A percentile compares a stretch with the other conserved stretches of the same genome.
phyloP scores from a whole-genome alignment of 2,329 filamentous ascomycete species.

The Pseudogymnoascus sp. region DNA sequence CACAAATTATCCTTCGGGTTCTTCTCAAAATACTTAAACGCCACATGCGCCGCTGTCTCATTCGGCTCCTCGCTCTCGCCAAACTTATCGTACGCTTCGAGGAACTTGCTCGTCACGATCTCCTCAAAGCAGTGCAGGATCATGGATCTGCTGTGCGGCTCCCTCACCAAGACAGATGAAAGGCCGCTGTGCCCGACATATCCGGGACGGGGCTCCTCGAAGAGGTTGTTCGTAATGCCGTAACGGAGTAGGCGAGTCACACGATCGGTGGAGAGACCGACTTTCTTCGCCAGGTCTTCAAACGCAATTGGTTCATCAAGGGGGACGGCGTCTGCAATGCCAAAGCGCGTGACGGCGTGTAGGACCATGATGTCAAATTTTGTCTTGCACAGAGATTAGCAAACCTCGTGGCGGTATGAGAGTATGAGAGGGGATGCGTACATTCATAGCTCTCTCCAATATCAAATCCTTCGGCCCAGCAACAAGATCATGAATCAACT shows the following conservation, averaged over 20 bases:
- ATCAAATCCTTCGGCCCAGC: neutral
- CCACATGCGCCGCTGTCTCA: neutral
- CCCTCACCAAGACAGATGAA: slow-evolving; percentile 33
- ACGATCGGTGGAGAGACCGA: neutral
- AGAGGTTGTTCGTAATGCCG: slow-evolving; percentile 35
- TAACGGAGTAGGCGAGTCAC: slow-evolving; percentile 32
- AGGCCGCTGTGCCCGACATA: slow-evolving; percentile 34
- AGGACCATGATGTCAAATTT: neutral
- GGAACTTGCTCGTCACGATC: neutral
- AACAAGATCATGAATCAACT: neutral
- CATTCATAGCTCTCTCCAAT: neutral
- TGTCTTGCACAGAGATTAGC: neutral
- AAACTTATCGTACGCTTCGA: neutral
- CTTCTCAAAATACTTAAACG: neutral
- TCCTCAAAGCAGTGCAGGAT: neutral
- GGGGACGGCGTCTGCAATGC: slow-evolving; percentile 35
- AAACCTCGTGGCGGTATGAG: neutral
- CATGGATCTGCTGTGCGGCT: slow-evolving; percentile 14
- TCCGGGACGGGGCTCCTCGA: slow-evolving; percentile 33
- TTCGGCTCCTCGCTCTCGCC: neutral
- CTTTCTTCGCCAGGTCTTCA: slow-evolving; percentile 15
- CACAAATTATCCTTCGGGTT: slow-evolving; percentile 19
- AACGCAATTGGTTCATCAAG: slow-evolving; percentile 39
- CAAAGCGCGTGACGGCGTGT: slow-evolving; percentile 14
- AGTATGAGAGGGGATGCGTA: neutral